Conservation (phyloP, 306 rosid species). For the Dalbergia cultrata region DNA sequence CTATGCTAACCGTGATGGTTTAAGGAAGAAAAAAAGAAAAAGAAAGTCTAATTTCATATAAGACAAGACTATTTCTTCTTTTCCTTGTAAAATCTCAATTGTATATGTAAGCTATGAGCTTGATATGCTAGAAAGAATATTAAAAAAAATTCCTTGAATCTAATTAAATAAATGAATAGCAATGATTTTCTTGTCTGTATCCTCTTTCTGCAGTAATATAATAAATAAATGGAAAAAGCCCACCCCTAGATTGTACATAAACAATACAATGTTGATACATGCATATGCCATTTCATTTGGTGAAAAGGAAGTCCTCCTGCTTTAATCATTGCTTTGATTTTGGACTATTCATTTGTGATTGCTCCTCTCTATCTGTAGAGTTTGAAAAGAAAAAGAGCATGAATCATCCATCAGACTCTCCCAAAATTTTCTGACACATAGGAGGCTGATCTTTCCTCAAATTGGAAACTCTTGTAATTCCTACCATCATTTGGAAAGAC, state of each 20-base stretch:
- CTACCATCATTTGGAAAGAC: slow-evolving; percentile 28
- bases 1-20: too few relatives aligned
- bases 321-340: slow-evolving; percentile 17
- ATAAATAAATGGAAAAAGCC: slow-evolving; percentile 28
- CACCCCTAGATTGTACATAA: slow-evolving; percentile 38
- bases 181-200: slow-evolving; percentile 15
- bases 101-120: background rate
- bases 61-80: too few relatives aligned
- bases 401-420: slow-evolving; percentile 36
- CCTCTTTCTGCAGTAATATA: slow-evolving; percentile 6
- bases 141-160: background rate
- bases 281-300: slow-evolving; percentile 14
- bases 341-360: slow-evolving; percentile 31
- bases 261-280: slow-evolving; percentile 45
- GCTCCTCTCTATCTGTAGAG: slow-evolving; percentile 33
- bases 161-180: slow-evolving; percentile 28
- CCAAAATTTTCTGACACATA: slow-evolving; percentile 32
- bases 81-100: too few relatives aligned
- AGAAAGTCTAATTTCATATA: too few relatives aligned
- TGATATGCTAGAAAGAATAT: background rate
- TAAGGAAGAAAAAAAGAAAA: too few relatives aligned
- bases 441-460: slow-evolving; percentile 28
- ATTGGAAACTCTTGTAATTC: slow-evolving; percentile 42
- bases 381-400: slow-evolving; percentile 10
- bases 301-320: slow-evolving; percentile 16